Conservation (phyloP, 2,329 filamentous ascomycete genomes). For the Juglanconis juglandina region DNA sequence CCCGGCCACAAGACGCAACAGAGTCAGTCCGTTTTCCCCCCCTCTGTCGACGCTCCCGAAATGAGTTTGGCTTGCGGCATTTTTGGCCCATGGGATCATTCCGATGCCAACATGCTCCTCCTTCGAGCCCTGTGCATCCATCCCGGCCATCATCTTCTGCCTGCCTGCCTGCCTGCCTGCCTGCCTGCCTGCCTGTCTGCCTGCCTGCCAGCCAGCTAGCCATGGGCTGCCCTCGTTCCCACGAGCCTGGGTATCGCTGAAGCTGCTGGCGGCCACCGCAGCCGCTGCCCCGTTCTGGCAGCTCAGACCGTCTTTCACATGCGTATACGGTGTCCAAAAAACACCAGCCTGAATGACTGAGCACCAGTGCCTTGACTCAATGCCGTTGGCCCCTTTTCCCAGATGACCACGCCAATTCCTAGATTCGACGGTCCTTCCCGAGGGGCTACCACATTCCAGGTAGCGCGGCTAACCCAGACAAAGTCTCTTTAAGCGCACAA, state of each 20-base stretch:
- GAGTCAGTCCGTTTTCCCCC: background rate
- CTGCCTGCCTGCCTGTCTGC: background rate
- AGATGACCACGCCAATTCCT: background rate
- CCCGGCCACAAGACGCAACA: background rate
- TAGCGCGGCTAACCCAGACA: background rate
- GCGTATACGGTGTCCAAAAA: background rate
- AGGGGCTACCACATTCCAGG: background rate
- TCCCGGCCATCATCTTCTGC: background rate
- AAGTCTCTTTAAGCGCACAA: background rate
- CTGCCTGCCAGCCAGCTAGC: no score
- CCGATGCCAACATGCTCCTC: background rate
- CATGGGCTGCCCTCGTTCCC: no score
- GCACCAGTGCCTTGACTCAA: background rate
- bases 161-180: background rate
- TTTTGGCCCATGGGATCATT: background rate
- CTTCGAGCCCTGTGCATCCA: background rate
- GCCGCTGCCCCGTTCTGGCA: background rate
- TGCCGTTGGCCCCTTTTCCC: background rate
- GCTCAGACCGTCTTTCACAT: background rate
- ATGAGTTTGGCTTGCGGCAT: slow-evolving; percentile 9
- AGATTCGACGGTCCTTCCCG: background rate
- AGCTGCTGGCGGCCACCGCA: background rate
- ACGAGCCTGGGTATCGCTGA: no score
- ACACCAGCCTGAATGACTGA: background rate
- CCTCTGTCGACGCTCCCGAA: background rate